These are phyloP conservation scores for Apiotrichum sp. DNA, from an alignment of 1,284 basidiomycete species.

Conservation along the genomic window DNA sequence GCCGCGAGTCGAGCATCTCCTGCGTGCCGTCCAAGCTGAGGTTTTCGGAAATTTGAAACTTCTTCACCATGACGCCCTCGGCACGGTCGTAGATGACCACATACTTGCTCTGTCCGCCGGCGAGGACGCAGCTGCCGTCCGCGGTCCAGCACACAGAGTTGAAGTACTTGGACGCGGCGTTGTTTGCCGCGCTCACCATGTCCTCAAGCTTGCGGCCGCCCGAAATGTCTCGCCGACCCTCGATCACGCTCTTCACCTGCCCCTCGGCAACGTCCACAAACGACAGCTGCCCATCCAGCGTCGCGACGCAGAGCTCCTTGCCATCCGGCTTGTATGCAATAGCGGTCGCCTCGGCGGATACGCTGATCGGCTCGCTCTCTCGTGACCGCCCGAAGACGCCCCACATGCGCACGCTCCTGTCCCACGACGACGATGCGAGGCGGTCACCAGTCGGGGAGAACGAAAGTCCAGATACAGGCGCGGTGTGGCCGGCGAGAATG, in stretches of 20 bases:
- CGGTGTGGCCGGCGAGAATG: conserved; percentile 87
- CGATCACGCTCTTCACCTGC: conserved; percentile 82
- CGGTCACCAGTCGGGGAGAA: conserved; percentile 89
- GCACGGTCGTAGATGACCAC: conserved; percentile 90
- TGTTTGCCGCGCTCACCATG: conserved; percentile 82
- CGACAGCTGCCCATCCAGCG: conserved; percentile 86
- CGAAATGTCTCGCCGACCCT: conserved; percentile 87
- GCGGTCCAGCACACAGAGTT: conserved; percentile 91
- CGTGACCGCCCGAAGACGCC: conserved; percentile 78
- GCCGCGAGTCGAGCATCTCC: conserved; percentile 87
- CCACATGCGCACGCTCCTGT: conserved; percentile 64
- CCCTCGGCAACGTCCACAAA: conserved; percentile 81
- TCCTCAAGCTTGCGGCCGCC: conserved; percentile 89
- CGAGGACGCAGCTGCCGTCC: conserved; percentile 84
- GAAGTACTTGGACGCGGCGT: conserved; percentile 74
- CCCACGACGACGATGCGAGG: conserved; percentile 71
- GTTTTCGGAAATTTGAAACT: conserved; percentile 94
- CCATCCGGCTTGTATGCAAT: conserved; percentile 92
- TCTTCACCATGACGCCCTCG: conserved; percentile 88
- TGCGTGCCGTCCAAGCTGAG: conserved; percentile 90
- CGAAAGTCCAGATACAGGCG: conserved; percentile 77
- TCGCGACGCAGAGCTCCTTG: conserved; percentile 79
- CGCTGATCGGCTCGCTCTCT: conserved; percentile 76
- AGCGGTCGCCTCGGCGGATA: conserved; percentile 80
- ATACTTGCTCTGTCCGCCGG: conserved; percentile 95